phyloP scores from a whole-genome alignment of 2,329 filamentous ascomycete genomes.

The Sporothrix curviconia region DNA sequence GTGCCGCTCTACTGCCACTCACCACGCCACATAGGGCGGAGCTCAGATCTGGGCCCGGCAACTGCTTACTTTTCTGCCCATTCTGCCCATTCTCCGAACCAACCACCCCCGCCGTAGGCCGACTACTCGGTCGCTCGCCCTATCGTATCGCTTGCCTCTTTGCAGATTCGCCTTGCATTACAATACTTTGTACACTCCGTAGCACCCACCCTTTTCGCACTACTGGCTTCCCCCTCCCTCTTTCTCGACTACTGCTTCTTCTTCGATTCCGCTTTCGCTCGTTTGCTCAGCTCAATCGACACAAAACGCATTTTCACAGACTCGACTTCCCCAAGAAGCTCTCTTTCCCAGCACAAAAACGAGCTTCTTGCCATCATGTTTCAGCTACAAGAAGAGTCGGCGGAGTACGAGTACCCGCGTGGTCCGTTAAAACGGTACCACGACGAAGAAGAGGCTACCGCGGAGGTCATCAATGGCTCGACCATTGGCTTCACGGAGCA shows the following conservation, averaged over 20 bases:
- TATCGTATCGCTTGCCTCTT: background rate
- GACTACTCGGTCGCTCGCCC: background rate
- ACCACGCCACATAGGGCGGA: background rate
- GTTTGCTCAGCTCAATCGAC: background rate
- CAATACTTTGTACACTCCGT: no score
- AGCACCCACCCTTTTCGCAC: background rate
- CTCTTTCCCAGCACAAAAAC: background rate
- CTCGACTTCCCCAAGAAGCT: no score
- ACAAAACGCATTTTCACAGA: background rate
- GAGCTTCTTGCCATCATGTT: conserved; percentile 15
- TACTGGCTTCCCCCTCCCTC: background rate
- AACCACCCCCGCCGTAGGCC: background rate
- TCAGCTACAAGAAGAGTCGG: background rate
- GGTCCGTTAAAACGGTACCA: conserved; percentile 38
- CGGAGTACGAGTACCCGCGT: conserved; percentile 31
- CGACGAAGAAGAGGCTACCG: conserved; percentile 36
- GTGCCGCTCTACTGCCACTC: background rate
- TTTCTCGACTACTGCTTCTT: no score
- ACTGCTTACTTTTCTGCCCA: background rate
- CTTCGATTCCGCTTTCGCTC: background rate
- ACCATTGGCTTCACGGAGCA: conserved; percentile 43
- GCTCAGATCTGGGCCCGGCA: background rate
- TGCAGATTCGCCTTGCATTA: background rate
- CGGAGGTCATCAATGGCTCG: conserved; percentile 27
- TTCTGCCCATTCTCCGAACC: background rate